A percentile compares a stretch with the other conserved stretches of the same genome.
phyloP scores from a whole-genome alignment of 441 rosid genomes.

The Mallotus japonicus region DNA sequence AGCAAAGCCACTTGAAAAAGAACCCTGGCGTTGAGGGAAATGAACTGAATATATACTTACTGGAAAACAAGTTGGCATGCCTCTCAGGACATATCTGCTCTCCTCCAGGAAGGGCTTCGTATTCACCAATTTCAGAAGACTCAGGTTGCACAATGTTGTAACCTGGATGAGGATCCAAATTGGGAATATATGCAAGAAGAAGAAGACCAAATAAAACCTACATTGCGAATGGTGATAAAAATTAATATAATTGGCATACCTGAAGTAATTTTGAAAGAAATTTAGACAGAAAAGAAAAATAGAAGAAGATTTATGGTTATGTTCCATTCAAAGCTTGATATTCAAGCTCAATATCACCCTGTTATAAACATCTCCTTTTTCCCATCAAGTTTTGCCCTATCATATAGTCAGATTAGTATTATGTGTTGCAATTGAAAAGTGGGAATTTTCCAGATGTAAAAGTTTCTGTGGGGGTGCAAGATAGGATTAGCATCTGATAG shows the following conservation, averaged over 20 bases:
- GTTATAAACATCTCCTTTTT: background rate
- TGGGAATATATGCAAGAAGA: slow-evolving; percentile 63
- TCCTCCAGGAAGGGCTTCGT: slow-evolving; percentile 68
- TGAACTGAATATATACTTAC: slow-evolving; percentile 45
- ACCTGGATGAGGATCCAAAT: slow-evolving; percentile 69
- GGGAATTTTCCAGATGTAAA: background rate
- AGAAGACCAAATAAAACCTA: slow-evolving; percentile 78
- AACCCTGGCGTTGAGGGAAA: background rate
- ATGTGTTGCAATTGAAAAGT: background rate
- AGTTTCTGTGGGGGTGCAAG: background rate
- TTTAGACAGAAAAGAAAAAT: background rate
- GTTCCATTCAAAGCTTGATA: background rate
- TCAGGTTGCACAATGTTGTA: slow-evolving; percentile 54
- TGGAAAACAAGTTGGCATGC: slow-evolving; percentile 58
- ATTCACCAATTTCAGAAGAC: slow-evolving; percentile 50
- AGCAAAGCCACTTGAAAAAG: background rate
- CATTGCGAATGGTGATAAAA: slow-evolving; percentile 19
- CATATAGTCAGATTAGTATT: background rate
- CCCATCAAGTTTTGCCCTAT: background rate
- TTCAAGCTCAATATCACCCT: background rate
- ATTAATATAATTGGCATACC: background rate
- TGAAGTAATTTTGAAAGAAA: background rate
- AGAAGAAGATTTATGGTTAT: background rate
- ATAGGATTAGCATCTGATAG: background rate
- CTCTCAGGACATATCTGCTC: slow-evolving; percentile 89